Conservation (phyloP, 2,329 filamentous ascomycete species). For the Aspergillus novoparasiticus region DNA sequence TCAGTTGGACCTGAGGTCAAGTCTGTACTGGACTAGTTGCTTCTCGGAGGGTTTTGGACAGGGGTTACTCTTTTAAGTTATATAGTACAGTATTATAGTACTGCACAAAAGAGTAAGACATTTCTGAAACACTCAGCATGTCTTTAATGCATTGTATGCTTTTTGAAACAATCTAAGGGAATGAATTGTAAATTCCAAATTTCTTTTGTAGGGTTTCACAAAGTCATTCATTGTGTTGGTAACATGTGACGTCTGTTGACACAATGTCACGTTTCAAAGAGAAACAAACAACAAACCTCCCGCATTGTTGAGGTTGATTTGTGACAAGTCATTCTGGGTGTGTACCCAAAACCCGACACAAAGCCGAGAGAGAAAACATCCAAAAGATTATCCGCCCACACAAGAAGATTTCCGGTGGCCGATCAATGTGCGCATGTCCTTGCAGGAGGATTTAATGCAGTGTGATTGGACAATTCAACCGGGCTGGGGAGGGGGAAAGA, state of each 20-base stretch:
- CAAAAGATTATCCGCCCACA: not conserved
- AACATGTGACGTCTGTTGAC: not conserved
- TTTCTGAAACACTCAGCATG: too few relatives aligned
- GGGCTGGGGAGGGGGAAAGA: not conserved
- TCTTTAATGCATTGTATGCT: not conserved
- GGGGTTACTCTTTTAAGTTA: not conserved
- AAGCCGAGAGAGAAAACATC: not conserved
- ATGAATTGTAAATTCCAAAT: not conserved
- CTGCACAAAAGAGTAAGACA: too few relatives aligned
- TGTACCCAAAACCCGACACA: not conserved
- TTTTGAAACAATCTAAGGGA: not conserved
- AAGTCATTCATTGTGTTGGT: not conserved
- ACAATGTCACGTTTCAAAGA: not conserved
- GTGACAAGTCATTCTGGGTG: not conserved
- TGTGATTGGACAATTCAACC: constrained; percentile 9
- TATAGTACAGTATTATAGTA: too few relatives aligned
- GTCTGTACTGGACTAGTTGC: not conserved
- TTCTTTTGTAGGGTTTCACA: not conserved
- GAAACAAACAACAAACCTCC: not conserved
- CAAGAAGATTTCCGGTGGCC: not conserved
- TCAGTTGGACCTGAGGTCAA: not conserved
- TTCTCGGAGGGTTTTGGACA: not conserved
- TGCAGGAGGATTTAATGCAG: not conserved
- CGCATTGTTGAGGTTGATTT: not conserved
- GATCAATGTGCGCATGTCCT: not conserved